These are phyloP conservation scores for Paracamarosporium sp. DNA, from an alignment of 2,329 filamentous ascomycete genomes.

Conservation along the genomic window DNA sequence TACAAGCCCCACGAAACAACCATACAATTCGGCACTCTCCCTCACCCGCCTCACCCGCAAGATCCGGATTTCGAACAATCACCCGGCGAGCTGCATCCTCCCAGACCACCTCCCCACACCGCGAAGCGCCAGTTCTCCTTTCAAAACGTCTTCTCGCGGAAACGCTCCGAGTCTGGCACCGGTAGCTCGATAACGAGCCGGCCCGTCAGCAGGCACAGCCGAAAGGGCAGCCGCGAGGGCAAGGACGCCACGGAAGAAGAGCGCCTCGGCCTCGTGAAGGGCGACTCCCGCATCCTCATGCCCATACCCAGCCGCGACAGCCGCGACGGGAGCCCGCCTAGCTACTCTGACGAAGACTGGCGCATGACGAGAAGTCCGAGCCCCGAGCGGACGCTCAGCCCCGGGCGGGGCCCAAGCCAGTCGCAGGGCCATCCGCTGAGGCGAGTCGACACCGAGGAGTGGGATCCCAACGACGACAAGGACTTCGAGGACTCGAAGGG, in stretches of 20 bases:
- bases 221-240: slow-evolving; percentile 41
- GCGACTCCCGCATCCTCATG: slow-evolving; percentile 59
- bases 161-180: slow-evolving; percentile 35
- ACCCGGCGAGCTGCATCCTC: slow-evolving; percentile 57
- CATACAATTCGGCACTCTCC: slow-evolving; percentile 54
- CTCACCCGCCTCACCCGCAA: slow-evolving; percentile 31
- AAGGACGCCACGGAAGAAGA: slow-evolving; percentile 78
- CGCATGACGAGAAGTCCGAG: slow-evolving; percentile 4
- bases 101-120: slow-evolving; percentile 63
- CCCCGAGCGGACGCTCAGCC: not conserved
- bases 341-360: slow-evolving; percentile 21
- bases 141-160: slow-evolving; percentile 77
- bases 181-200: slow-evolving; percentile 23
- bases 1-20: slow-evolving; percentile 49
- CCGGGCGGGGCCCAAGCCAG: not conserved
- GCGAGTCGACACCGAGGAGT: slow-evolving; percentile 11
- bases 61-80: slow-evolving; percentile 48
- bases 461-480: slow-evolving; percentile 9
- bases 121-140: slow-evolving; percentile 87
- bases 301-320: slow-evolving; percentile 33
- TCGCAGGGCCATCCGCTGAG: not conserved
- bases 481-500: slow-evolving; percentile 6
- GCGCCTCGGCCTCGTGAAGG: slow-evolving; percentile 79
- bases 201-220: slow-evolving; percentile 35
- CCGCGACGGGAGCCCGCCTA: slow-evolving; percentile 23